Evolutionary conservation across 2,329 filamentous ascomycete genomes (phyloP).

Genomic region (Bipolaris bicolor): DNA sequence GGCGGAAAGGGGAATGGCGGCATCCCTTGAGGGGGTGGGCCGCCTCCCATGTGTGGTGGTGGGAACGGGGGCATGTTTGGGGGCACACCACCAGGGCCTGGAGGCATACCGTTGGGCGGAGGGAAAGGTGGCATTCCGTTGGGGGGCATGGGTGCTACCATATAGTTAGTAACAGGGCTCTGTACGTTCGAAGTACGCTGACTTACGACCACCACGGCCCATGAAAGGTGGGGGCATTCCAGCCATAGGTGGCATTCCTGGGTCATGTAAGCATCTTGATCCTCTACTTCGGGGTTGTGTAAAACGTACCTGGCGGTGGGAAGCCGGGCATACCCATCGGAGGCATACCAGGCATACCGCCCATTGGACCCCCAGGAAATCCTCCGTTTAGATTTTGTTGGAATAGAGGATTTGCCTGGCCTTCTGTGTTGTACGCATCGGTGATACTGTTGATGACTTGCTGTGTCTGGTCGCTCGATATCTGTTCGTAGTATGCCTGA

Average conservation of each 20-base stretch:
- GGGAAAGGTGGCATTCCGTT: constrained; percentile 42
- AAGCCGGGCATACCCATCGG: constrained; percentile 31
- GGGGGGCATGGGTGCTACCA: constrained; percentile 36
- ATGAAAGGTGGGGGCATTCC: constrained; percentile 51
- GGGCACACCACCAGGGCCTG: constrained; percentile 34
- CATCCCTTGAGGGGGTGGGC: constrained; percentile 33
- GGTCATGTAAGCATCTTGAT: constrained; percentile 15
- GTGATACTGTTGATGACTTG: constrained; percentile 98
- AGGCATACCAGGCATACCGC: constrained; percentile 27
- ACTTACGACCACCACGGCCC: constrained; percentile 51
- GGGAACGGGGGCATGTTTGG: constrained; percentile 49
- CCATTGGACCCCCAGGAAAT: constrained; percentile 42
- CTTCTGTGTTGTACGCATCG: constrained; percentile 91
- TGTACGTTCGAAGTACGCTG: neutral
- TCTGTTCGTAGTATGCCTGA: constrained; percentile 98
- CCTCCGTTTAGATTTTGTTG: constrained; percentile 57
- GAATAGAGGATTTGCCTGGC: constrained; percentile 88
- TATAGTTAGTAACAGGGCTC: constrained; percentile 3
- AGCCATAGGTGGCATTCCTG: constrained; percentile 37
- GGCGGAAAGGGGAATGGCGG: constrained; percentile 42
- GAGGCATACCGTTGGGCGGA: constrained; percentile 43
- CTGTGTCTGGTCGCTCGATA: constrained; percentile 97
- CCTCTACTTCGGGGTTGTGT: neutral
- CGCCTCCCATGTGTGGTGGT: constrained; percentile 42
- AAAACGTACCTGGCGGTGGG: constrained; percentile 27